Evolutionary conservation across 2,329 filamentous ascomycete genomes (phyloP), one percentile per base, ranked within the genome.

Genomic region (Colletotrichum lupini): DNA sequence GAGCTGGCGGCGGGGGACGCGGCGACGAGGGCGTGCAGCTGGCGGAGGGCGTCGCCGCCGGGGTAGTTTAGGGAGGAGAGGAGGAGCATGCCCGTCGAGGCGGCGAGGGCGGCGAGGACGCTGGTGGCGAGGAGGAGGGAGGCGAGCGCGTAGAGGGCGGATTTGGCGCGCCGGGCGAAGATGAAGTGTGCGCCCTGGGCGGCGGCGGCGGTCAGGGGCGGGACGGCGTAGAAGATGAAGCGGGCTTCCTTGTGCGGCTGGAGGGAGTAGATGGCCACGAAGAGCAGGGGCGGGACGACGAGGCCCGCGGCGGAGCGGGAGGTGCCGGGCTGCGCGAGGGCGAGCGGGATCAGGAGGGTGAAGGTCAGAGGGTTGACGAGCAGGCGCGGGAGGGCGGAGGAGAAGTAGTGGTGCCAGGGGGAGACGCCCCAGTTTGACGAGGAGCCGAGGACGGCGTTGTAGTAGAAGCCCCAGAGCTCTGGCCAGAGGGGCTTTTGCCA

Each of bases 191-290:
- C 94, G 24, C 92, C 92, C 5, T 94, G 87, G 3, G 94, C 92
- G 0, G 95, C 92, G 3, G 92, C 89, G 12, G 92, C 93, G 0
- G 95, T 98, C 35, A 98, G 85, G 0, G 92, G 88, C 0, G 97
- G 97, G 28, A 97, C 87, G 65, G 91, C 88, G 83, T 98, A 98
- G 78, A 98, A 91, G 77, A 99, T 92, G 86, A 99, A 99, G 22
- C 97, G 93, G 81, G 95, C 93, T 84, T 99, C 97, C 81, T 99
- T 99, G 85, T 99, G 97, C 0, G 96, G 95, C 74, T 98, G 93
- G 63, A 95, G 78, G 75, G 95, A 98, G 86, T 98, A 98, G 56
- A 97, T 82, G 5, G 88, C 88, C 24, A 97, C 87, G 81, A 95
- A 99, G 35, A 89, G 82, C 1, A 97, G 76, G 11, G 90, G 88